Conservation (phyloP, 2,329 filamentous ascomycete species). For the Akanthomyces muscarius region DNA sequence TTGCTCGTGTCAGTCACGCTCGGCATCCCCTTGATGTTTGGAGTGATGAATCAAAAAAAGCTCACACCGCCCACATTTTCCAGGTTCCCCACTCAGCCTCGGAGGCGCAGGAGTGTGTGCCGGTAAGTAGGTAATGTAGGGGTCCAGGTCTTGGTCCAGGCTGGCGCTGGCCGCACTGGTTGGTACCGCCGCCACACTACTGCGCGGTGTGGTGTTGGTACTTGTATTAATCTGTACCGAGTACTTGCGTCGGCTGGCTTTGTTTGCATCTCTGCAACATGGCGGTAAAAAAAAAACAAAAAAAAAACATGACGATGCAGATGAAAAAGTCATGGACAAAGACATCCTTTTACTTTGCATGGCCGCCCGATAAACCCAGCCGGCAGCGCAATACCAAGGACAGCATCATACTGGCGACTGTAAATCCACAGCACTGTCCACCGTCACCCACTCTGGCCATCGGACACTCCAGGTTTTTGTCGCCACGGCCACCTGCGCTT, state of each 20-base stretch:
- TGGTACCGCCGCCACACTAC: constrained; percentile 3
- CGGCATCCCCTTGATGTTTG: constrained; percentile 1
- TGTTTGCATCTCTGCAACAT: background rate
- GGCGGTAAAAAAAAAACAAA: background rate
- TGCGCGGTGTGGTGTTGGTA: background rate
- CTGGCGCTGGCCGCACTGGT: too few relatives aligned
- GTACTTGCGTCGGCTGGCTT: background rate
- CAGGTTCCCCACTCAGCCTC: constrained; percentile 9
- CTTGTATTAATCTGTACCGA: background rate
- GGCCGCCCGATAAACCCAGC: too few relatives aligned
- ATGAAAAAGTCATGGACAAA: too few relatives aligned
- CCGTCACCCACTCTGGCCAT: background rate
- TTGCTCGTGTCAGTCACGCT: background rate
- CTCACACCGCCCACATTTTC: constrained; percentile 17
- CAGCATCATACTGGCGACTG: too few relatives aligned
- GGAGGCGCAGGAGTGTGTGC: background rate
- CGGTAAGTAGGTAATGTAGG: background rate
- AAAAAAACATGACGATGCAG: background rate
- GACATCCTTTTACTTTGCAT: too few relatives aligned
- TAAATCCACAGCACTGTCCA: background rate
- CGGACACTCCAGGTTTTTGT: constrained; percentile 8
- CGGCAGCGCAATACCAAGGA: too few relatives aligned
- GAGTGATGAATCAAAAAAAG: constrained; percentile 20
- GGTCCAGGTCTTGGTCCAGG: constrained; percentile 9
- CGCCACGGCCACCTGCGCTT: constrained; percentile 2